A percentile compares a stretch with the other conserved stretches of the same genome.
Evolutionary conservation across 257 asterid genomes (phyloP).

Genomic region (Fraxinus anomala): DNA sequence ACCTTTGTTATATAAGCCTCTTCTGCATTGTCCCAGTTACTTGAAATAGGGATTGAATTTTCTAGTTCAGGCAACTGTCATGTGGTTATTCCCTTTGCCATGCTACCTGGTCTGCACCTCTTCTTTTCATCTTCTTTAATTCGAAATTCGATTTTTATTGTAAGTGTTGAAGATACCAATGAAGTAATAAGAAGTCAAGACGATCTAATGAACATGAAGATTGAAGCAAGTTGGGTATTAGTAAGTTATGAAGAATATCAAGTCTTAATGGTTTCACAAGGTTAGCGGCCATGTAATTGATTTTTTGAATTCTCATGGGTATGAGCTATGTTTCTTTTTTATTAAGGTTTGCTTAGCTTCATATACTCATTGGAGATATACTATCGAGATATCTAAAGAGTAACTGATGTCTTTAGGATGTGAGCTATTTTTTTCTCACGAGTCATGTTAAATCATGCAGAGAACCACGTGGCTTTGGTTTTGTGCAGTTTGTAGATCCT

Average conservation of each 20-base stretch:
- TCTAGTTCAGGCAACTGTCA: not conserved
- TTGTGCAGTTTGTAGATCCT: conserved; percentile 72
- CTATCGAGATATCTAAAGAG: not conserved
- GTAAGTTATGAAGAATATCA: conserved; percentile 48
- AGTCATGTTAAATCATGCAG: conserved; percentile 36
- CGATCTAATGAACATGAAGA: conserved; percentile 62
- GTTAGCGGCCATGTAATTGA: conserved; percentile 43
- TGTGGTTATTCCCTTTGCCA: conserved; percentile 4
- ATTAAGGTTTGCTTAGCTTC: not conserved
- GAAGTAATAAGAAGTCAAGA: conserved; percentile 64
- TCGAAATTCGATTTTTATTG: conserved; percentile 35
- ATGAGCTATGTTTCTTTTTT: conserved; percentile 18
- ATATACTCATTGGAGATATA: conserved; percentile 7
- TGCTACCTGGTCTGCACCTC: conserved; percentile 6
- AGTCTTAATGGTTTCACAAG: conserved; percentile 48
- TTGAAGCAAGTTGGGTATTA: conserved; percentile 56
- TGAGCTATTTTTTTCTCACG: not conserved
- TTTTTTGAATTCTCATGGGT: conserved; percentile 25
- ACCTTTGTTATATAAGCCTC: not conserved
- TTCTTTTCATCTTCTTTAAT: conserved; percentile 13
- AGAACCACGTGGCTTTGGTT: conserved; percentile 87
- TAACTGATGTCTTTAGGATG: not conserved
- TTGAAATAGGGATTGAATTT: conserved; percentile 12
- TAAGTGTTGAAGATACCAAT: conserved; percentile 62
- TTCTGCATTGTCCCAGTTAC: not conserved